Percentiles rank a stretch among this genome's conserved stretches.
Conservation (phyloP, 2,329 filamentous ascomycete species). For the Botrytis byssoidea region DNA sequence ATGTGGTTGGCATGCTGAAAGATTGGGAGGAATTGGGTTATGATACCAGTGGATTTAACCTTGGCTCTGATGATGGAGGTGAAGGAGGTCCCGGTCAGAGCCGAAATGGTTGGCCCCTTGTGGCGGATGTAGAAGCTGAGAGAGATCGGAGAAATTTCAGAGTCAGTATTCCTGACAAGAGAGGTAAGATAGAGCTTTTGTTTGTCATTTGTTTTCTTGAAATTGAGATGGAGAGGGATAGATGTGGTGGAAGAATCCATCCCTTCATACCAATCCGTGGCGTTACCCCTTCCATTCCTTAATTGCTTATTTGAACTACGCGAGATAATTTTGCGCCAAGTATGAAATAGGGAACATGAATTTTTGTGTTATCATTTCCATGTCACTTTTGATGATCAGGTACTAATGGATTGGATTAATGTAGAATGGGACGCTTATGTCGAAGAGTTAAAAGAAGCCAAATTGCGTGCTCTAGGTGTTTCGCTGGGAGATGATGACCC, state of each 20-base stretch:
- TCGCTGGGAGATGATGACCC: conserved; percentile 73
- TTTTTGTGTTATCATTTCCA: background rate
- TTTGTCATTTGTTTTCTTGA: background rate
- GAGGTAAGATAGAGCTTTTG: conserved; percentile 31
- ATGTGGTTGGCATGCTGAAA: conserved; percentile 60
- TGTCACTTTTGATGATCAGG: background rate
- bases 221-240: background rate
- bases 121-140: conserved; percentile 57
- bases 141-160: conserved; percentile 52
- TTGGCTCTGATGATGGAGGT: conserved; percentile 45
- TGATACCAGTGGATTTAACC: conserved; percentile 65
- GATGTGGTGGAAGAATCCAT: background rate
- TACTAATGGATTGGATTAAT: conserved; percentile 23
- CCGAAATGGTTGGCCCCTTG: conserved; percentile 64
- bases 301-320: conserved; percentile 11
- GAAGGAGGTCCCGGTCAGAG: conserved; percentile 51
- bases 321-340: background rate
- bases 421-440: conserved; percentile 73
- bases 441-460: conserved; percentile 81
- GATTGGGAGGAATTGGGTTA: conserved; percentile 71
- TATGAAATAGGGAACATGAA: background rate
- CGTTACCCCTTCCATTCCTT: conserved; percentile 6
- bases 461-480: conserved; percentile 87
- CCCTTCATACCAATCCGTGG: background rate
- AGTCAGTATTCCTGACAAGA: conserved; percentile 61